Base-by-base conservation (phyloP, 2,329 filamentous ascomycete genomes). In the Clonostachys rhizophaga region DNA sequence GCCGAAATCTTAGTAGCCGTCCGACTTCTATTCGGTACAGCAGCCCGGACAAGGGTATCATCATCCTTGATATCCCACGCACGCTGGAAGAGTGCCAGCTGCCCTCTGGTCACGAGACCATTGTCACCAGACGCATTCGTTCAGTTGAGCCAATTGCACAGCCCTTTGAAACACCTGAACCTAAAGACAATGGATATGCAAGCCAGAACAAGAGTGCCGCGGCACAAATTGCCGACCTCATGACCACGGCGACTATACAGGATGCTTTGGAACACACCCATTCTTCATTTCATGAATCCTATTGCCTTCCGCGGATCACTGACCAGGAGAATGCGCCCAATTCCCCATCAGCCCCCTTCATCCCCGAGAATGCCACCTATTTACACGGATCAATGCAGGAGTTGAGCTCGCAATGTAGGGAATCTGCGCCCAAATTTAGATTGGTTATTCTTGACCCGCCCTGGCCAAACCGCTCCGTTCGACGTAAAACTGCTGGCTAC, bases 391-490 rank as follows among this genome's bases (percentile, higher is more conserved):
- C 61, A 52, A 75, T 75, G 52, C 63, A 60, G 51, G 69, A 66
- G 6, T 64, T 65, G 41, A 62, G 70, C 36, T 55, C 60, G 3
- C 51, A 52, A 0, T 76, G 83, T 52, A 53, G 70, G 1, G 53
- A 63, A 13, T 58, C 57, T 4, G 71, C 75, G 3, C 73, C 76
- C 17, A 56, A 61, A 7, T 91, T 92, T 62, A 71, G 87, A 52
- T 69, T 91, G 41, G 71, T 91, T 36, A 62, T 91, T 8, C 68
- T 91, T 17, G 88, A 92, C 58, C 89, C 89, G 4, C 88, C 89
- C 2, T 92, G 89, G 88, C 87, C 88, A 0, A 92, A 90, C 58
- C 78, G 83, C 42, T 91, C 87, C 6, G 88, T 81, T 13, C 77
- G 78, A 54, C 74, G 86, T 37, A 83, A 79, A 56, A 72, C 53